Evolutionary conservation across 345 rosid species (phyloP), one percentile per base, ranked within the genome.

Genomic region (Eucalyptus cladocalyx): DNA sequence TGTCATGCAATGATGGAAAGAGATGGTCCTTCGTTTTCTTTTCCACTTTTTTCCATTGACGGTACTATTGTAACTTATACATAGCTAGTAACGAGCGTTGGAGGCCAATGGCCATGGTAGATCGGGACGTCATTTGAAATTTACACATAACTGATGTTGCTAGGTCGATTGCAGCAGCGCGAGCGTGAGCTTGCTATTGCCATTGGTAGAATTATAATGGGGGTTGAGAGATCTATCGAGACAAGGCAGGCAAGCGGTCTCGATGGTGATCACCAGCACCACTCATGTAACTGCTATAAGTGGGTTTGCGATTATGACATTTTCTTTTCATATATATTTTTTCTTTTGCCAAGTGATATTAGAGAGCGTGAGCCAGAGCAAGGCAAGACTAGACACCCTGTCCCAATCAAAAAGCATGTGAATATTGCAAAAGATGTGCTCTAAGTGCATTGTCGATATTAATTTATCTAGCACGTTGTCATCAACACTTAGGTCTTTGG

Each of bases 201-300:
- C 3, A 23, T 58, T 0, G 4, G 3, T 10, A 11, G 65, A 4
- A 1, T 58, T 6, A 0, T 58, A 58, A 11, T 58, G 0, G n/a
- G 7, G 65, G n/a, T 58, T 26, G 7, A 58, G 4, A 4, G 65
- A 58, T 58, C 15, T 2, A 1, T 58, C 14, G 2, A 10, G 65
- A 58, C 6, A 0, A 0, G 7, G 28, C 3, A 0, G 0, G 13
- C n/a, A 5, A 58, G n/a, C 1, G 1, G 1, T 54, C 58, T 54
- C 5, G 24, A 54, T 19, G 26, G 58, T 19, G 26, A 21, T 54
- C 26, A 19, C 58, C 26, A 19, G 11, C 58, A 21, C 10, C 2
- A 0, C 58, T 54, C 2, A 54, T 0, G 11, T 0, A 0, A 54
- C 1, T 54, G 58, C 26, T 54, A 54, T 54, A 1, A 54, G 26